A percentile compares a stretch with the other conserved stretches of the same genome.
Conservation (phyloP, 768 basidiomycete species). For the Boletus reticulatus region DNA sequence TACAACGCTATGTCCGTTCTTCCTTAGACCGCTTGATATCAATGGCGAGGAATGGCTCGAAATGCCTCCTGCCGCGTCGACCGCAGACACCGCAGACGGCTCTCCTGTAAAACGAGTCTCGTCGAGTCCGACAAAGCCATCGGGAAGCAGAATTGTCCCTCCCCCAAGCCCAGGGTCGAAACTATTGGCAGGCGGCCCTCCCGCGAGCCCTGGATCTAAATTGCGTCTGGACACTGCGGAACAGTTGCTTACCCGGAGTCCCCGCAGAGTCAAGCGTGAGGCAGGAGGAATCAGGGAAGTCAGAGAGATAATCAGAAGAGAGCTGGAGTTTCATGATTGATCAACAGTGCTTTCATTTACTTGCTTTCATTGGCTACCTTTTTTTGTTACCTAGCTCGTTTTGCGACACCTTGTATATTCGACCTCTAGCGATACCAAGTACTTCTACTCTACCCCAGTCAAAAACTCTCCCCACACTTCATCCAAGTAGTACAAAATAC, state of each 20-base stretch:
- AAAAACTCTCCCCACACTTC: constrained; percentile 42
- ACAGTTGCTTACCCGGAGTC: constrained; percentile 66
- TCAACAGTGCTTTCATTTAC: constrained; percentile 30
- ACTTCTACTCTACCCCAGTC: constrained; percentile 10
- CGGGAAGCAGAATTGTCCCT: constrained; percentile 15
- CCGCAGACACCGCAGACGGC: constrained; percentile 13
- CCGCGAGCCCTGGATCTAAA: constrained; percentile 49
- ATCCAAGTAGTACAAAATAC: constrained; percentile 43
- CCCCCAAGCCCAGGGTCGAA: constrained; percentile 43
- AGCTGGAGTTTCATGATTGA: constrained; percentile 68
- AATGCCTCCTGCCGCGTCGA: constrained; percentile 36
- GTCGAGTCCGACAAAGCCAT: constrained; percentile 39
- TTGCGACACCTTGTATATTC: constrained; percentile 17
- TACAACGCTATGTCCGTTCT: constrained; percentile 74
- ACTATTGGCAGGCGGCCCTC: constrained; percentile 22
- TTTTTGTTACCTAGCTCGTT: constrained; percentile 1
- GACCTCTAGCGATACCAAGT: background rate
- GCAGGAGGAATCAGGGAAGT: constrained; percentile 75
- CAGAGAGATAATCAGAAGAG: constrained; percentile 75
- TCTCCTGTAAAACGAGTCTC: constrained; percentile 4
- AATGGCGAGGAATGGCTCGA: constrained; percentile 55
- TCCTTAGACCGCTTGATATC: constrained; percentile 63
- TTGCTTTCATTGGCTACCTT: constrained; percentile 11
- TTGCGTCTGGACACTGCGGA: constrained; percentile 57
- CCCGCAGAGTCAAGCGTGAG: constrained; percentile 67